A percentile compares a stretch with the other conserved stretches of the same genome.
Conservation (phyloP, 129 eudicot species). For the Flaveria robusta region DNA sequence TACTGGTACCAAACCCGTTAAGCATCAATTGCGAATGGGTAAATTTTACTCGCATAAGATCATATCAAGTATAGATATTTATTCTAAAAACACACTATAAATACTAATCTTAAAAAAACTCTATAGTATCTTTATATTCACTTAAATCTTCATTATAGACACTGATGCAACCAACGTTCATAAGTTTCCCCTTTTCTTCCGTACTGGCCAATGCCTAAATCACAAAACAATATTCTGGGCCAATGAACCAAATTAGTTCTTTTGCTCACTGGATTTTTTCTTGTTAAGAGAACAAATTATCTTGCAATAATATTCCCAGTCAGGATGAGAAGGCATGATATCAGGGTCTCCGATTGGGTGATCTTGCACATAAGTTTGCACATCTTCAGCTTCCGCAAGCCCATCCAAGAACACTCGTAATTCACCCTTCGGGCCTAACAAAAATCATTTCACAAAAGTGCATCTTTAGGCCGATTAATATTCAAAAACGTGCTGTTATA, state of each 20-base stretch:
- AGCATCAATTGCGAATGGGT: no score
- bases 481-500: background rate
- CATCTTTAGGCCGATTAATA: constrained; percentile 26
- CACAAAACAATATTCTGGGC: background rate
- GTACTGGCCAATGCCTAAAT: background rate
- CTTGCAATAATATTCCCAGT: constrained; percentile 48
- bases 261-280: background rate
- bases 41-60: no score
- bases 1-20: no score
- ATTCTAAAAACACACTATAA: no score
- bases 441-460: background rate
- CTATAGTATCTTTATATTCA: no score
- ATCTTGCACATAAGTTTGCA: constrained; percentile 52
- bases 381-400: constrained; percentile 54
- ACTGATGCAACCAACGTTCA: background rate
- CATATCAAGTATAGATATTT: no score
- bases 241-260: constrained; percentile 16
- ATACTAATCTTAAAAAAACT: no score
- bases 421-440: constrained; percentile 54
- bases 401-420: constrained; percentile 51
- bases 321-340: constrained; percentile 39
- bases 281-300: constrained; percentile 25
- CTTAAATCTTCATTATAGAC: background rate
- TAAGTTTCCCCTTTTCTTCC: background rate
- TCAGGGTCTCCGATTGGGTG: constrained; percentile 52